phyloP scores from a whole-genome alignment of 139 green algal species.

The Tetraselmis striata region DNA sequence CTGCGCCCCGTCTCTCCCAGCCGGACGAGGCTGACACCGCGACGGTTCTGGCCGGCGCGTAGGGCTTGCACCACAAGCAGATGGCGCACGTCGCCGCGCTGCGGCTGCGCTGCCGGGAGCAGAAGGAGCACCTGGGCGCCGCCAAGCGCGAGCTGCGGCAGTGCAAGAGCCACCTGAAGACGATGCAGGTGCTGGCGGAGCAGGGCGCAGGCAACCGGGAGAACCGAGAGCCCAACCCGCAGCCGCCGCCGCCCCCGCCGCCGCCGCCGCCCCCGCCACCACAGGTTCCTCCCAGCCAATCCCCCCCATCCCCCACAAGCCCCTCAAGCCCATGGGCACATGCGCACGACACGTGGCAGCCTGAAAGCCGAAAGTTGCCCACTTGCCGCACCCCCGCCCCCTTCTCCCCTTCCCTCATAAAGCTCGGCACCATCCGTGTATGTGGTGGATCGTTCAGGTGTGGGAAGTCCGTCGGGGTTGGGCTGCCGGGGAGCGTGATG shows the following conservation, averaged over 20 bases:
- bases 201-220: neutral
- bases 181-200: neutral
- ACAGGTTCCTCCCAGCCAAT: too few species aligned
- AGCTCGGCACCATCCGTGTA: too few species aligned
- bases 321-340: too few species aligned
- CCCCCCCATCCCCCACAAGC: too few species aligned
- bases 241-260: neutral
- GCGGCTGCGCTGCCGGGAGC: conserved; percentile 32
- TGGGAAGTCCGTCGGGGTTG: too few species aligned
- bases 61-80: conserved; percentile 25
- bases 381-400: too few species aligned
- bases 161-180: neutral
- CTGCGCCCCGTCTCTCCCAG: neutral
- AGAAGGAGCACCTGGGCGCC: conserved; percentile 30
- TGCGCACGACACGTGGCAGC: too few species aligned
- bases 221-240: neutral
- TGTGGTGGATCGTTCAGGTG: too few species aligned
- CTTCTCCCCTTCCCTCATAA: too few species aligned
- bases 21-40: neutral
- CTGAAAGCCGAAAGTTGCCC: too few species aligned
- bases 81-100: conserved; percentile 11
- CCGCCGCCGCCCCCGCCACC: too few species aligned
- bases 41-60: neutral
- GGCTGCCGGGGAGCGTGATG: too few species aligned
- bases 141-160: conserved; percentile 35